Base-by-base conservation (phyloP, 2,329 filamentous ascomycete species). In the Monilinia laxa region DNA sequence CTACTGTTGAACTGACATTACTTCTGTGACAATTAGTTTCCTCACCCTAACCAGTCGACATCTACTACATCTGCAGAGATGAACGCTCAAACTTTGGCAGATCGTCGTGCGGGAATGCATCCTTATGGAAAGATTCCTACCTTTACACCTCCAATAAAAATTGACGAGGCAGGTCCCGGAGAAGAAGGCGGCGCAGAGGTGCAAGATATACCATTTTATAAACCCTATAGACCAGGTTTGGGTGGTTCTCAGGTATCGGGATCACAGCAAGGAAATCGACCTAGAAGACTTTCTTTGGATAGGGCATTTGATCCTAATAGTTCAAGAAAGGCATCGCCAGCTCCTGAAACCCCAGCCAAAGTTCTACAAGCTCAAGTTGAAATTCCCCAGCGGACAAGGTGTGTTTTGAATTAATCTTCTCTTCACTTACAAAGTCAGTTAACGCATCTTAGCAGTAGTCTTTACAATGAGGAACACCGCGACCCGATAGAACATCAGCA, bases 131-230 rank as follows among this genome's bases (percentile, higher is more conserved):
- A 59, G 28, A 42, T 23, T 9, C 28, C 54, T 20, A 42, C 54
- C 55, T 65, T 65, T 59, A 59, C 23, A n/a, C 63, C 55, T 31
- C 54, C 63, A 9, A 59, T 31, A 9, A 65, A 28, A 59, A 65
- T 65, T 18, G 54, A 65, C 10, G 54, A 65, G 59, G 63, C 54
- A 40, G 23, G 47, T 23, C 28, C 57, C n/a, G 31, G 68, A 18
- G 67, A 62, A n/a, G 67, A 62, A 40, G 59, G 64, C 35, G 69
- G 70, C 12, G 73, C 71, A n/a, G 72, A 73, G 64, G 65, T 72
- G 25, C 67, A 45, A 52, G 70, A 74, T 56, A 72, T 72, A 42
- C 72, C 72, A 38, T 67, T 73, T 20, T 69, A 71, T 57, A 68
- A 69, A 58, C 42, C 57, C 45, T 18, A 51, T 25, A 60, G 57